Conservation (phyloP, 352 stramenopile genomes). For the Phytophthora fragariae region DNA sequence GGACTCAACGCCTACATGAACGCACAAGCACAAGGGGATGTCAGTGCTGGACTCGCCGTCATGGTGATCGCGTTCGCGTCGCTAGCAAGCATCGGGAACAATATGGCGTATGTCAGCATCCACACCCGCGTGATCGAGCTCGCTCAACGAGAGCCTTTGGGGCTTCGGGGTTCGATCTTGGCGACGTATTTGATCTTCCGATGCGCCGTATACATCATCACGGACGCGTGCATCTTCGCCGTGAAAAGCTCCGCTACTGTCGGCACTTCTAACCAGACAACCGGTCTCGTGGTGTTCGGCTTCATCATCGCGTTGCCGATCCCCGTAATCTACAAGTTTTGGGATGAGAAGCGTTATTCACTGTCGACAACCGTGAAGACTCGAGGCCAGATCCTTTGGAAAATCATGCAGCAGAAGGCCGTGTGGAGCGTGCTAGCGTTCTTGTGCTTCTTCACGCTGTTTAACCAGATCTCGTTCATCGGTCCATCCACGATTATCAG, state of each 20-base stretch:
- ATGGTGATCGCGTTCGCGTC: slow-evolving; percentile 35
- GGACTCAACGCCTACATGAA: slow-evolving; percentile 36
- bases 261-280: slow-evolving; percentile 20
- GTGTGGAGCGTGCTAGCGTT: slow-evolving; percentile 57
- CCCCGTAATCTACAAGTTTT: slow-evolving; percentile 47
- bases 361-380: slow-evolving; percentile 50
- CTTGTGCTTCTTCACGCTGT: slow-evolving; percentile 53
- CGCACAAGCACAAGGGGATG: slow-evolving; percentile 8
- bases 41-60: slow-evolving; percentile 22
- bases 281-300: slow-evolving; percentile 39
- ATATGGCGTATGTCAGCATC: slow-evolving; percentile 43
- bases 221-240: slow-evolving; percentile 27
- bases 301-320: slow-evolving; percentile 41
- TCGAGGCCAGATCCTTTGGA: slow-evolving; percentile 51
- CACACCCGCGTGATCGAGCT: slow-evolving; percentile 58
- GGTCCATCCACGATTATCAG: slow-evolving; percentile 32
- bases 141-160: slow-evolving; percentile 50
- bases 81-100: slow-evolving; percentile 38
- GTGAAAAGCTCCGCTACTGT: slow-evolving; percentile 1
- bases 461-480: slow-evolving; percentile 46
- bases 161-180: slow-evolving; percentile 43
- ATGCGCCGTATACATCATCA: slow-evolving; percentile 31
- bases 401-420: slow-evolving; percentile 64
- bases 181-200: slow-evolving; percentile 53
- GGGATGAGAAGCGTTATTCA: slow-evolving; percentile 57